Conservation (phyloP, 2,329 filamentous ascomycete species). For the Didymella sp. region DNA sequence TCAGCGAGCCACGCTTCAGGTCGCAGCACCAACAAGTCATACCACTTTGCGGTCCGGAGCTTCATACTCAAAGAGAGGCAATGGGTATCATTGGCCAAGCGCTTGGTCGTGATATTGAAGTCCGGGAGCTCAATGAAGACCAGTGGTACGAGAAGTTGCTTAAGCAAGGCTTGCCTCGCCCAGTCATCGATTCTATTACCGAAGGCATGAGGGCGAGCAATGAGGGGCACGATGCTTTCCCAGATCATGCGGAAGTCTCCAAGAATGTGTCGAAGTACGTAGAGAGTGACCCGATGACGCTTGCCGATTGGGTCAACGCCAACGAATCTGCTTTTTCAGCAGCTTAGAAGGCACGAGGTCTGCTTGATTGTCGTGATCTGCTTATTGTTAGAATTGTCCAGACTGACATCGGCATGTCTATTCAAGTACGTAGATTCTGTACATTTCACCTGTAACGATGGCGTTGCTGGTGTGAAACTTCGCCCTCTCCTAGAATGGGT, state of each 20-base stretch:
- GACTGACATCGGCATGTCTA: no score
- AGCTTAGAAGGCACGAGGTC: not conserved
- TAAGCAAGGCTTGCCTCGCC: not conserved
- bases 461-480: no score
- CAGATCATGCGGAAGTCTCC: not conserved
- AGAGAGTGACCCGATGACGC: not conserved
- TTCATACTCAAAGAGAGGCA: not conserved
- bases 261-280: not conserved
- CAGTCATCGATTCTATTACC: not conserved
- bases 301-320: not conserved
- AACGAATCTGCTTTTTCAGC: not conserved
- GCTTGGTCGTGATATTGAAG: not conserved
- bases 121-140: not conserved
- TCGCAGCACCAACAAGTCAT: not conserved
- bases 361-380: no score
- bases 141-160: not conserved
- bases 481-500: no score
- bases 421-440: no score
- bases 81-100: not conserved
- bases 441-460: no score
- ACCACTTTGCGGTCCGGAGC: not conserved
- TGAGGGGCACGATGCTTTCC: not conserved
- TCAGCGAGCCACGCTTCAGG: not conserved
- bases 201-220: not conserved
- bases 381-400: no score